These are phyloP conservation scores for Thalassiosira hispida DNA, from an alignment of 352 stramenopile species.

Conservation along the genomic window DNA sequence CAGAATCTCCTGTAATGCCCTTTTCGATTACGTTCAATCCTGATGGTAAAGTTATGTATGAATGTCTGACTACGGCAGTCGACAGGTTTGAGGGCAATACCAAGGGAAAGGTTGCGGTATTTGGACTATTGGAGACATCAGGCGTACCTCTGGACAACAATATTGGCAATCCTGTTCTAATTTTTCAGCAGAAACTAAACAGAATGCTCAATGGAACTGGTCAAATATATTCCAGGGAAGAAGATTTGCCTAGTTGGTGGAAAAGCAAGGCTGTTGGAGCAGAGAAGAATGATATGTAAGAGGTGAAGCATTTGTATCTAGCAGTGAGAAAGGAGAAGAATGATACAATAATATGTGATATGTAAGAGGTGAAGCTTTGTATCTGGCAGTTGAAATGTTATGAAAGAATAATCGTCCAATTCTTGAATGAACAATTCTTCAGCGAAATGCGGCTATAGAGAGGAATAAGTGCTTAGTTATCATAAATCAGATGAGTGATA, in stretches of 20 bases:
- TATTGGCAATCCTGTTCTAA: slow-evolving; percentile 10
- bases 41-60: slow-evolving; percentile 43
- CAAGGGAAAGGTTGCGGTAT: slow-evolving; percentile 25
- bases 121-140: slow-evolving; percentile 30
- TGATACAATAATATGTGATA: too few species aligned
- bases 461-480: too few species aligned
- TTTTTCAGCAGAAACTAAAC: slow-evolving; percentile 12
- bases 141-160: slow-evolving; percentile 8
- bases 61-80: slow-evolving; percentile 2
- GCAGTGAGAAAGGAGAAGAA: background rate
- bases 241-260: slow-evolving; percentile 41
- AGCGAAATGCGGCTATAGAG: too few species aligned
- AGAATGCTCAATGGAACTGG: background rate
- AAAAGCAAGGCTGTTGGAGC: slow-evolving; percentile 31
- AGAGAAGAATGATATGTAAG: background rate
- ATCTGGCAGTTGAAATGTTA: too few species aligned
- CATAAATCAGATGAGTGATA: too few species aligned
- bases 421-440: too few species aligned
- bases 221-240: slow-evolving; percentile 4
- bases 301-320: too few species aligned
- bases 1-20: slow-evolving; percentile 18
- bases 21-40: slow-evolving; percentile 16
- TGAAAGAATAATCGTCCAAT: too few species aligned
- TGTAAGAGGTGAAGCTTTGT: too few species aligned
- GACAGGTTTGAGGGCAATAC: slow-evolving; percentile 51